These are phyloP conservation scores for Tetrahymena thermophila DNA, from an alignment of 73 alveolate genomes.

Conservation along the genomic window DNA sequence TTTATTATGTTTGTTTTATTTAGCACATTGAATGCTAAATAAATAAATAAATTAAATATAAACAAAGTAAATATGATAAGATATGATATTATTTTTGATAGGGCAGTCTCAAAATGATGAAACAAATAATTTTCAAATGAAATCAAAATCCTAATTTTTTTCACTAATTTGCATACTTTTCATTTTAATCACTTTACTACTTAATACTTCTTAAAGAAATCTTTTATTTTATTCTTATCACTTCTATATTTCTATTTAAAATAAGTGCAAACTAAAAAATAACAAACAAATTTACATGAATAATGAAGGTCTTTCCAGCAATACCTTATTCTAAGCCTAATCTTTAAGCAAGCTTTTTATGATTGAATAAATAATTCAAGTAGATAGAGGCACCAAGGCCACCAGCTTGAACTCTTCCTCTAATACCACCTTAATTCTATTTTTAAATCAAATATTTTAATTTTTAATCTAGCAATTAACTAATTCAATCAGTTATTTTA, in stretches of 20 bases:
- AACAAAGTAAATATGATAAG: too few species aligned
- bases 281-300: constrained; percentile 3
- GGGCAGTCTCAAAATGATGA: background rate
- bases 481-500: background rate
- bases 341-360: constrained; percentile 29
- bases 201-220: background rate
- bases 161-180: background rate
- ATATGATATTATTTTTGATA: background rate
- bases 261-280: background rate
- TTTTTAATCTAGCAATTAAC: background rate
- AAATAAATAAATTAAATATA: too few species aligned
- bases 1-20: too few species aligned
- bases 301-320: constrained; percentile 62
- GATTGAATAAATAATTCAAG: constrained; percentile 64
- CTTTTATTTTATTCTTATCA: background rate
- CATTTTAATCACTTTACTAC: background rate
- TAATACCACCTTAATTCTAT: constrained; percentile 68
- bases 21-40: too few species aligned
- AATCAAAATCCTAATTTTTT: background rate
- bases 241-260: background rate
- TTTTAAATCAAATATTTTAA: background rate
- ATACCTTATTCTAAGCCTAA: constrained; percentile 55
- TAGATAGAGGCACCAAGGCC: constrained; percentile 87
- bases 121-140: background rate
- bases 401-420: constrained; percentile 80